Evolutionary conservation across 352 stramenopile species (phyloP).

Genomic region (Globisporangium canariense): DNA sequence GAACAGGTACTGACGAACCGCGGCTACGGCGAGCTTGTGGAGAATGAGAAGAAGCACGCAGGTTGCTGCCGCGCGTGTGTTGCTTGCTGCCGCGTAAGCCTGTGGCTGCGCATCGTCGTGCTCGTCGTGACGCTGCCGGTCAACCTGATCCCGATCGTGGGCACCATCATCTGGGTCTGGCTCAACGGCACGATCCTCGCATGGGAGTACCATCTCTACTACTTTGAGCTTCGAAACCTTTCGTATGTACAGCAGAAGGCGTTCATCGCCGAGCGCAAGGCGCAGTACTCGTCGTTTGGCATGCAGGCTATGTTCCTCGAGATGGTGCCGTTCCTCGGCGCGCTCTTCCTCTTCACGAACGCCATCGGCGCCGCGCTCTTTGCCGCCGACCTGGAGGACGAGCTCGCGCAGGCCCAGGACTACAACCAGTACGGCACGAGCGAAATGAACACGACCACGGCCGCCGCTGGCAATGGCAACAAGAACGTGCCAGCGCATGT

Average conservation of each 20-base stretch:
- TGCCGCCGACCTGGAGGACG: slow-evolving; percentile 57
- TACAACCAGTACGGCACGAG: slow-evolving; percentile 3
- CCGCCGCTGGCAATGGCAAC: neutral
- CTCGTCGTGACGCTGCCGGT: slow-evolving; percentile 63
- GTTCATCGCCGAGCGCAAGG: slow-evolving; percentile 42
- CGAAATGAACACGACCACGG: neutral
- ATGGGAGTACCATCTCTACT: slow-evolving; percentile 75
- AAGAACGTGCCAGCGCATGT: slow-evolving; percentile 10
- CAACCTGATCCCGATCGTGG: slow-evolving; percentile 63
- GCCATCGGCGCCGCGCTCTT: slow-evolving; percentile 63
- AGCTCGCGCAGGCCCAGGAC: slow-evolving; percentile 21
- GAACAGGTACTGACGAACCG: slow-evolving; percentile 47
- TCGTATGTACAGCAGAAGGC: slow-evolving; percentile 53
- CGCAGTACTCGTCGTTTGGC: slow-evolving; percentile 64
- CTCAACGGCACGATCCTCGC: slow-evolving; percentile 65
- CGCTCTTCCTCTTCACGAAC: slow-evolving; percentile 74
- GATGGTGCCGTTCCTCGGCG: slow-evolving; percentile 63
- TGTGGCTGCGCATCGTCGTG: slow-evolving; percentile 43
- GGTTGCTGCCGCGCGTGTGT: slow-evolving; percentile 40
- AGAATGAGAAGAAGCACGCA: slow-evolving; percentile 41
- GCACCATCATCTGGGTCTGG: slow-evolving; percentile 60
- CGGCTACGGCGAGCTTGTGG: slow-evolving; percentile 46
- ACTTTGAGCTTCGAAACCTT: slow-evolving; percentile 70
- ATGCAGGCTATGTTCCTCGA: slow-evolving; percentile 72
- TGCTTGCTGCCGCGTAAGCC: slow-evolving; percentile 57